A percentile compares a stretch with the other conserved stretches of the same genome.
Conservation (phyloP, 352 stramenopile species). For the Elongisporangium senticosum region DNA sequence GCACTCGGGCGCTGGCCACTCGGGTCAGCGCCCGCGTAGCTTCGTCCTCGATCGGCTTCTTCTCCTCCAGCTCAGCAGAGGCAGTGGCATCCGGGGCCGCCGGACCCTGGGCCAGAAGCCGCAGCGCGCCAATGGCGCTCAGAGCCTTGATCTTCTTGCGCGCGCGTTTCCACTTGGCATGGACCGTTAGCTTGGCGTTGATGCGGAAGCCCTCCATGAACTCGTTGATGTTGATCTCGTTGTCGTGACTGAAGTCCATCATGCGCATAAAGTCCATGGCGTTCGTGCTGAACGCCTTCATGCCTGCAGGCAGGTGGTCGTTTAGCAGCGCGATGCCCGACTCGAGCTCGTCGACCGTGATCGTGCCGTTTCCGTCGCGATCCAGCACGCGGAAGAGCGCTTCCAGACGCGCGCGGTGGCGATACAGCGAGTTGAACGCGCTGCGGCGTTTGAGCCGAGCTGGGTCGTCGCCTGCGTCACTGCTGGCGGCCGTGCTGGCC, state of each 20-base stretch:
- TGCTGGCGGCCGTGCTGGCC: conserved; percentile 4
- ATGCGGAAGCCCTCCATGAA: conserved; percentile 88
- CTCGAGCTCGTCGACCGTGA: conserved; percentile 78
- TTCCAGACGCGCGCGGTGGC: conserved; percentile 72
- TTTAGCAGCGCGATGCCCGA: conserved; percentile 79
- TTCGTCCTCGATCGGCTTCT: conserved; percentile 12
- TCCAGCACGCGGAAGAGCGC: conserved; percentile 82
- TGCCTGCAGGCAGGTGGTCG: conserved; percentile 57
- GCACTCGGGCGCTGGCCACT: conserved; percentile 22
- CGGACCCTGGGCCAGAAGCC: conserved; percentile 23
- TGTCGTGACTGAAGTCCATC: conserved; percentile 82
- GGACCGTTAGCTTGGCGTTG: conserved; percentile 79
- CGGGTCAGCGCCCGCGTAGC: conserved; percentile 21
- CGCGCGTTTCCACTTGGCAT: conserved; percentile 83
- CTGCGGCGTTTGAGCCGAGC: conserved; percentile 49
- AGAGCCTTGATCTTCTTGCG: conserved; percentile 85
- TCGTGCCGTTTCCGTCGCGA: conserved; percentile 75
- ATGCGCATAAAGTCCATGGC: conserved; percentile 78
- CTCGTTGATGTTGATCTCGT: conserved; percentile 89
- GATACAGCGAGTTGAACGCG: conserved; percentile 81
- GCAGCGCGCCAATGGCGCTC: conserved; percentile 66
- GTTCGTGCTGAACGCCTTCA: conserved; percentile 66
- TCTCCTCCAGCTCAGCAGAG: conserved; percentile 12
- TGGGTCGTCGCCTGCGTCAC: conserved; percentile 21
- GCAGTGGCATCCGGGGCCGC: conserved; percentile 12